These are phyloP conservation scores for Mycosarcoma maydis DNA, from an alignment of 1,284 basidiomycete species.

Conservation along the genomic window DNA sequence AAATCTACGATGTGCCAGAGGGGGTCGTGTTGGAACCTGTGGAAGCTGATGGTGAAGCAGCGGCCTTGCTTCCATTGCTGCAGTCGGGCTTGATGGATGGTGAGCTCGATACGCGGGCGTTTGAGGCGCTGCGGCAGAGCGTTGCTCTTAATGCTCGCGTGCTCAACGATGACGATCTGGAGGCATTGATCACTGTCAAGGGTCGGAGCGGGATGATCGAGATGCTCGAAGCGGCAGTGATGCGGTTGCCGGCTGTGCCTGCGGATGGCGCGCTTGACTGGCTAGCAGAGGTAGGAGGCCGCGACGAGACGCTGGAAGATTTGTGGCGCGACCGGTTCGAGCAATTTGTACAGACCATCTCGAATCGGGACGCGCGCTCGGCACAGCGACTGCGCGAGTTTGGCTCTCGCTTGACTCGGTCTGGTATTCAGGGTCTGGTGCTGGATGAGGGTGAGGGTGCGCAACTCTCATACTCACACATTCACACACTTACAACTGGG, in stretches of 20 bases:
- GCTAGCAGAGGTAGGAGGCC: not conserved
- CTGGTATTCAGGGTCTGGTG: not conserved
- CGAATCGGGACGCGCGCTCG: not conserved
- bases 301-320: not conserved
- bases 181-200: conserved; percentile 15
- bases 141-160: conserved; percentile 37
- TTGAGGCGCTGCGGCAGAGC: conserved; percentile 23
- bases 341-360: not conserved
- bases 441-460: not conserved
- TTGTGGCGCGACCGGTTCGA: conserved; percentile 9
- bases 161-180: conserved; percentile 46
- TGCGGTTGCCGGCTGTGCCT: conserved; percentile 11
- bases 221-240: conserved; percentile 2
- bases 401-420: not conserved
- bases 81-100: conserved; percentile 13
- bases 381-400: conserved; percentile 6
- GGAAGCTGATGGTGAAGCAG: conserved; percentile 41
- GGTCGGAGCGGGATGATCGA: conserved; percentile 1
- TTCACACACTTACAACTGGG: conserved; percentile 2
- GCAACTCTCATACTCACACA: not conserved
- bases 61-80: conserved; percentile 27
- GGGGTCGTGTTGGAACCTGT: conserved; percentile 29
- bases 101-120: conserved; percentile 21
- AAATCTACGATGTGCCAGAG: conserved; percentile 3
- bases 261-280: conserved; percentile 21